phyloP scores from a whole-genome alignment of 2,329 filamentous ascomycete species.

The Penicillium occitanis region DNA sequence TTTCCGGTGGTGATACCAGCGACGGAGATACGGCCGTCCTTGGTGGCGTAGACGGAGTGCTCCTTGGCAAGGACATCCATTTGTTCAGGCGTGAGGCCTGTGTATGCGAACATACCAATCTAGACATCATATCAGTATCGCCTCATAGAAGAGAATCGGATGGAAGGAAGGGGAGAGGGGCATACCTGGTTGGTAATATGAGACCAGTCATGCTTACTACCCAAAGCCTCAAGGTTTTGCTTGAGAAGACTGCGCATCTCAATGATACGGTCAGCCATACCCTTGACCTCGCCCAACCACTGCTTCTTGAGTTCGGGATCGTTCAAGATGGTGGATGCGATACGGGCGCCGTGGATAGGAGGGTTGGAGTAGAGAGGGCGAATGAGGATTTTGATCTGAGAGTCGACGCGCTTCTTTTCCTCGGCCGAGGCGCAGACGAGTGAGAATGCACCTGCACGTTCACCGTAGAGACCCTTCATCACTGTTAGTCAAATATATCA shows the following conservation, averaged over 20 bases:
- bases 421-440: slow-evolving; percentile 80
- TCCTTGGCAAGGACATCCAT: slow-evolving; percentile 91
- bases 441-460: slow-evolving; percentile 96
- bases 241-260: slow-evolving; percentile 94
- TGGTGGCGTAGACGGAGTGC: slow-evolving; percentile 96
- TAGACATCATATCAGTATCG: slow-evolving; percentile 27
- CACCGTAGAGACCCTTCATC: slow-evolving; percentile 84
- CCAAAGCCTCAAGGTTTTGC: slow-evolving; percentile 90
- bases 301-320: slow-evolving; percentile 80
- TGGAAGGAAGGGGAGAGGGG: not conserved
- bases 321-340: slow-evolving; percentile 90
- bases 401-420: slow-evolving; percentile 94
- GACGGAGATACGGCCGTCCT: slow-evolving; percentile 58
- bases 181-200: slow-evolving; percentile 86
- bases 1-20: slow-evolving; percentile 52
- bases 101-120: slow-evolving; percentile 99
- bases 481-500: not conserved
- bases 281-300: slow-evolving; percentile 96
- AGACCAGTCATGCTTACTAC: slow-evolving; percentile 96
- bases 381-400: slow-evolving; percentile 97
- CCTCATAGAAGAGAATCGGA: not conserved
- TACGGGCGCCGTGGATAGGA: slow-evolving; percentile 90
- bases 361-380: slow-evolving; percentile 98
- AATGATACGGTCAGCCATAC: slow-evolving; percentile 98
- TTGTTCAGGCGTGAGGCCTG: slow-evolving; percentile 83